Base-by-base conservation (phyloP, 768 basidiomycete species). In the Tricholoma furcatifolium region DNA sequence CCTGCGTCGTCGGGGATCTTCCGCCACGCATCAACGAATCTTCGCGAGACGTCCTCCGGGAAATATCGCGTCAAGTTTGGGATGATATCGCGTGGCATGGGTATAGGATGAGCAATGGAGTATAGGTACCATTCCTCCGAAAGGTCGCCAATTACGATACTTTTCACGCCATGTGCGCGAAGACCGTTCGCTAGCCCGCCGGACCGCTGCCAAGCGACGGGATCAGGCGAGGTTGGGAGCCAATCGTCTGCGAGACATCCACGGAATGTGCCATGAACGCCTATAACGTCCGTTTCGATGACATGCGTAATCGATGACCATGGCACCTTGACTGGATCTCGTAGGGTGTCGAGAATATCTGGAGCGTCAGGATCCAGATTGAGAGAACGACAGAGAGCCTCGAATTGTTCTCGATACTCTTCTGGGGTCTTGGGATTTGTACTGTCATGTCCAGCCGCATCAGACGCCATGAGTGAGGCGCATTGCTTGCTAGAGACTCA, bases 41-140 rank as follows among this genome's bases (percentile, higher is more conserved):
- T 64, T 39, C 70, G 59, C 4, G 80, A 77, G 32, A 84, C 65
- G 9, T 75, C 70, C 12, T 53, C 62, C 1, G 81, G 76, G 63
- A 83, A 88, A 62, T 86, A 90, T 50, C 87, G 67, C 60, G 74
- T 67, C 43, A 91, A 60, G 58, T 87, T 87, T 8, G 73, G 71
- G 23, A 76, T 62, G 9, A 89, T 71, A 56, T 90, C 88, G 20
- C 57, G 57, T 18, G 74, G 67, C 8, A 71, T 66, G 10, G 63
- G 47, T 43, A 88, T 77, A 0, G 82, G 79, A 63, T 88, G 81
- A 4, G 86, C 81, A 58, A 89, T 83, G 12, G 85, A 79, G 59
- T 89, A 90, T 46, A 89, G 75, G 64, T 82, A 87, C 87, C 88
- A 90, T 65, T 91, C 88, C 59, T 90, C 86, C 14, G 71, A 74